Percentiles rank a stretch among this genome's conserved stretches.
phyloP scores from a whole-genome alignment of 2,329 filamentous ascomycete genomes.

The Leptographium lundbergii region DNA sequence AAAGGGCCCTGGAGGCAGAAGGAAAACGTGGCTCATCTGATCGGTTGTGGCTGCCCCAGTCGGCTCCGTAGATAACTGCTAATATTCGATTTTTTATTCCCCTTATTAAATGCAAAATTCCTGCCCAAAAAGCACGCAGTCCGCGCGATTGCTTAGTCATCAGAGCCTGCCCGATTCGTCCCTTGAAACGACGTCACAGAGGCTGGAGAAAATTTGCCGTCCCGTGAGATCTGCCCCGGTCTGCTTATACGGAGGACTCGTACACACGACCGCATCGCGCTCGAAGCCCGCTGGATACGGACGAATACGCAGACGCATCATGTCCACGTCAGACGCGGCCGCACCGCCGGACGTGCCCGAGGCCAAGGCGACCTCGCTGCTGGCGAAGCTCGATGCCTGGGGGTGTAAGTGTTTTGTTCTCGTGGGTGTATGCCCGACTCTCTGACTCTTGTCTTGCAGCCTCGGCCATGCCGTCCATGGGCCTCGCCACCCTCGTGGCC shows the following conservation, averaged over 20 bases:
- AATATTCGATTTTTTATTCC: background rate
- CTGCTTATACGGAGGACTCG: background rate
- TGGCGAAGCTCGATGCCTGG: constrained; percentile 14
- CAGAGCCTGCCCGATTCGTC: background rate
- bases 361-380: constrained; percentile 4
- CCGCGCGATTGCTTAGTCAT: background rate
- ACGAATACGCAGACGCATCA: background rate
- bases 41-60: background rate
- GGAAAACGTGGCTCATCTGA: background rate
- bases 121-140: background rate
- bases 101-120: background rate
- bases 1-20: background rate
- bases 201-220: background rate
- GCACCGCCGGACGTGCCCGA: background rate
- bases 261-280: background rate
- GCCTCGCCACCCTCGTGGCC: constrained; percentile 42
- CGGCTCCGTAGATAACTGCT: background rate
- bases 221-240: background rate
- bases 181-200: background rate
- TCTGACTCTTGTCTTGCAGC: constrained; percentile 22
- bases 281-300: too few species aligned
- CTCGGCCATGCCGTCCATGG: constrained; percentile 39
- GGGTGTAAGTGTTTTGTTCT: constrained; percentile 11
- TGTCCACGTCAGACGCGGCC: background rate
- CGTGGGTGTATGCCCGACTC: background rate